Evolutionary conservation across 164 flowering plant species (phyloP).

Genomic region (Chloranthus sessilifolius): DNA sequence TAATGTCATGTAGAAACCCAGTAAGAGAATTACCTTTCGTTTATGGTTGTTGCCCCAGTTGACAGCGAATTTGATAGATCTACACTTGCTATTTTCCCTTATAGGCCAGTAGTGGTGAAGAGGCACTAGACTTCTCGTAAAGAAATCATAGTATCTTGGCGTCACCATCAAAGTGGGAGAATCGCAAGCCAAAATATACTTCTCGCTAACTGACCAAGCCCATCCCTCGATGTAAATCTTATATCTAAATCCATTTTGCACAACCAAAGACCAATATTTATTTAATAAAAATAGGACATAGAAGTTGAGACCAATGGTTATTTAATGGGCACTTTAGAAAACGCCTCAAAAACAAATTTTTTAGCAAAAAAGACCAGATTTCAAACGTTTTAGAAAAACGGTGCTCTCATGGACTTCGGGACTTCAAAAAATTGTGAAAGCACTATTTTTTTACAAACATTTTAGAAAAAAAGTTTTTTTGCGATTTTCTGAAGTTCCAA

Average conservation of each 20-base stretch:
- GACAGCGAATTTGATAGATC: slow-evolving; percentile 54
- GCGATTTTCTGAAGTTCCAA: too few species aligned
- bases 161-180: slow-evolving; percentile 40
- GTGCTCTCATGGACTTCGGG: too few species aligned
- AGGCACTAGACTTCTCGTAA: slow-evolving; percentile 50
- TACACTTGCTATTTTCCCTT: slow-evolving; percentile 30
- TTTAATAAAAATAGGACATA: too few species aligned
- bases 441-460: too few species aligned
- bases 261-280: not conserved
- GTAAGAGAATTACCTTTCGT: slow-evolving; percentile 32
- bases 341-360: too few species aligned
- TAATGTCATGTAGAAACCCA: too few species aligned
- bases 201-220: slow-evolving; percentile 75
- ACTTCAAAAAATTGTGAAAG: too few species aligned
- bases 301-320: too few species aligned
- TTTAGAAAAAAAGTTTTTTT: too few species aligned
- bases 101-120: slow-evolving; percentile 73
- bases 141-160: slow-evolving; percentile 59
- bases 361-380: too few species aligned
- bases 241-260: slow-evolving; percentile 26
- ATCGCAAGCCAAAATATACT: slow-evolving; percentile 66
- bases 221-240: slow-evolving; percentile 64
- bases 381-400: too few species aligned
- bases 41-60: slow-evolving; percentile 65
- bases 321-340: too few species aligned